Evolutionary conservation across 352 stramenopile genomes (phyloP).

Genomic region (Phytopythium montanum): DNA sequence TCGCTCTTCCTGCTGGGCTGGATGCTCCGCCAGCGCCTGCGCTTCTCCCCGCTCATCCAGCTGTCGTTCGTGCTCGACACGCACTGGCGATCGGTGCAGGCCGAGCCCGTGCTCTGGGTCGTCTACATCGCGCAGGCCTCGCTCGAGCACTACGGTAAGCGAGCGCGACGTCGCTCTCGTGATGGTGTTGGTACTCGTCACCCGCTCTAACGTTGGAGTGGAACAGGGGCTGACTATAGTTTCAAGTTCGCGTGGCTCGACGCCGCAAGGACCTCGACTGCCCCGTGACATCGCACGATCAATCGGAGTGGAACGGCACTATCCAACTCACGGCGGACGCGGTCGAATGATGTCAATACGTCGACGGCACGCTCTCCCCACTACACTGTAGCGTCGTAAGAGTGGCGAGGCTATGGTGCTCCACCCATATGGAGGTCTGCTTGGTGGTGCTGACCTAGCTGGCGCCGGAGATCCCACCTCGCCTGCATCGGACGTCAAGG

Average conservation of each 20-base stretch:
- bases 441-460: constrained; percentile 10
- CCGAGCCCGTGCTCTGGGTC: constrained; percentile 20
- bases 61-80: constrained; percentile 26
- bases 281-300: no score
- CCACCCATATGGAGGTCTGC: constrained; percentile 4
- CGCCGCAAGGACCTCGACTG: no score
- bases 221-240: background rate
- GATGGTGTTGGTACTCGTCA: no score
- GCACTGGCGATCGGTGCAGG: constrained; percentile 15
- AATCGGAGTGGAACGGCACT: no score
- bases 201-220: background rate
- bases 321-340: no score
- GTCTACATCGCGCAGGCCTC: constrained; percentile 20
- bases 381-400: no score
- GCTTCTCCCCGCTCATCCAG: constrained; percentile 16
- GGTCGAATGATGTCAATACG: no score
- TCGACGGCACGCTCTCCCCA: no score
- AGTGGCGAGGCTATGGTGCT: background rate
- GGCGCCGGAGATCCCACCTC: no score
- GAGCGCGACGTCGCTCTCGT: background rate
- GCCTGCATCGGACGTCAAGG: constrained; percentile 22
- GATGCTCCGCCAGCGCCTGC: constrained; percentile 13
- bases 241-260: background rate
- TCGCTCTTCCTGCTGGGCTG: constrained; percentile 18
- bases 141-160: constrained; percentile 15